These are phyloP conservation scores for Capsicum chinense DNA, from an alignment of 257 asterid genomes.

Conservation along the genomic window DNA sequence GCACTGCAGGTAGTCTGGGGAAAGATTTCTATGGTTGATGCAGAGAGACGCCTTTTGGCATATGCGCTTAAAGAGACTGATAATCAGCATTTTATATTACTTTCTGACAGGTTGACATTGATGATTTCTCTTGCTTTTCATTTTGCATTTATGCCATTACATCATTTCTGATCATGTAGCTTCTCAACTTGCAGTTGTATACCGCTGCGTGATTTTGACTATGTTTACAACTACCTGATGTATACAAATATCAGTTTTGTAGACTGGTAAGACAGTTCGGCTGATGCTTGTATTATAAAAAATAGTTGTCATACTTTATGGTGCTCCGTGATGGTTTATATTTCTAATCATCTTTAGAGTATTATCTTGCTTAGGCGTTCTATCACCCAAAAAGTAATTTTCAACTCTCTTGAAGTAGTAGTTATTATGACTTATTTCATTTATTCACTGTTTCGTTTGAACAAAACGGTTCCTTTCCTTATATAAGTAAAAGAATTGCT, in stretches of 20 bases:
- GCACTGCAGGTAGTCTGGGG: constrained; percentile 95
- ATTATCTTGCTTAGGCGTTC: not conserved
- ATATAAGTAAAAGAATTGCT: not conserved
- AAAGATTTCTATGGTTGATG: constrained; percentile 96
- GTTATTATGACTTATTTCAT: not conserved
- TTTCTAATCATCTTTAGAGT: constrained; percentile 13
- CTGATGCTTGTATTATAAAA: constrained; percentile 2
- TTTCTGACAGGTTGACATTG: constrained; percentile 82
- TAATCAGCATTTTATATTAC: constrained; percentile 86
- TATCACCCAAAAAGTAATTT: not conserved
- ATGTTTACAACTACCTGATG: constrained; percentile 94
- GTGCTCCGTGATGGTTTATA: not conserved
- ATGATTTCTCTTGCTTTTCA: constrained; percentile 22
- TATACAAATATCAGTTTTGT: constrained; percentile 87
- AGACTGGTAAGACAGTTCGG: constrained; percentile 67
- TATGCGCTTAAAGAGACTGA: constrained; percentile 85
- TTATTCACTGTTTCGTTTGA: constrained; percentile 9
- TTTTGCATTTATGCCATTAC: not conserved
- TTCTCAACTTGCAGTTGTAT: constrained; percentile 77
- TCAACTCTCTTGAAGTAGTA: not conserved
- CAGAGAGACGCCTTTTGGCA: constrained; percentile 90
- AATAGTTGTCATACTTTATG: not conserved
- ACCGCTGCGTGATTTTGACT: constrained; percentile 84
- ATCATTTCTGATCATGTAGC: constrained; percentile 30
- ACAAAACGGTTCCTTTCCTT: not conserved